Base-by-base conservation (phyloP, 2,329 filamentous ascomycete genomes). In the Hymenoscyphus scutula region DNA sequence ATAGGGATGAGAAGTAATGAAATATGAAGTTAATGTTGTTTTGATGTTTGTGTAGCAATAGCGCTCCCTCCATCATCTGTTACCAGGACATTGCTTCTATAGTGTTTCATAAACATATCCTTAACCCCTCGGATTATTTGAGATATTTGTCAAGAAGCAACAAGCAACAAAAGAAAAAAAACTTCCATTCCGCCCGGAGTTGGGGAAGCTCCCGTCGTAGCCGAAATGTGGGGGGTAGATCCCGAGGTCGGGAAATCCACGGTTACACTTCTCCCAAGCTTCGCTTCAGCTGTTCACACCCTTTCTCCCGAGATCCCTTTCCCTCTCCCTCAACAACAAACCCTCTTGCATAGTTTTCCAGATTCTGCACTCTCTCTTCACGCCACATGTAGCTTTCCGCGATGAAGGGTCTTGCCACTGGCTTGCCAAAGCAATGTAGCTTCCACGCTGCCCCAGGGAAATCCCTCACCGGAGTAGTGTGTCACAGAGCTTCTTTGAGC, bases 401-500 rank as follows among this genome's bases (percentile, higher is more conserved):
- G 23, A 73, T 73, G 71, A 73, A 71, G 63, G 62, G 65, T 58
- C 62, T 71, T 64, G 60, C 65, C 37, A 64, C 60, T 59, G 61
- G 67, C 58, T 68, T 70, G 51, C 59, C 59, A 5, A 68, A 65
- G 64, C 65, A 61, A 58, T 65, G 63, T 53, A 56, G 57, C 19
- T 53, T 11, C n/a, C 41, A 58, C 53, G 45, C 56, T 15, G 30
- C 58, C 15, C 32, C 32, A 41, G 54, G 61, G 60, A 59, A 58
- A 58, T 17, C 64, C 53, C 58, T 60, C 56, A 38, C n/a, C 51
- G 59, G 23, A 62, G 61, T 17, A 19, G 53, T 56, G 25, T 65
- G 11, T 30, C 32, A 56, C 27, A 32, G 37, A 56, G 32, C 8
- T 29, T 32, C 29, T 55, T 32, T 41, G 53, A 61, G 55, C 27